phyloP scores from a whole-genome alignment of 306 rosid species.

The Cicer cuneatum region DNA sequence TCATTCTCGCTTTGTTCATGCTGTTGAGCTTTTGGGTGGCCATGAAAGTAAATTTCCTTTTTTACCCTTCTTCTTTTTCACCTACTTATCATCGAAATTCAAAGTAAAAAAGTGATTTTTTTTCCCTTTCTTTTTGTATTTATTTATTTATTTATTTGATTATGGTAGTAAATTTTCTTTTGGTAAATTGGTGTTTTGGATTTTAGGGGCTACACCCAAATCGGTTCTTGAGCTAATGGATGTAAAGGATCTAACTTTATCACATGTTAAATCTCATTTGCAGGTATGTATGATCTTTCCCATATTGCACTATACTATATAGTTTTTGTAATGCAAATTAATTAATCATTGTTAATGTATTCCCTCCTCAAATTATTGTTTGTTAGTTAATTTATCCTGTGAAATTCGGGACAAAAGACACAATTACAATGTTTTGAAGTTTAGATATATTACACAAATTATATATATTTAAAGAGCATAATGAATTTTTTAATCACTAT shows the following conservation, averaged over 20 bases:
- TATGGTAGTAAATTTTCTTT: not conserved
- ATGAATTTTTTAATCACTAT: too few relatives aligned
- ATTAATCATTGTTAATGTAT: not conserved
- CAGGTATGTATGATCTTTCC: constrained; percentile 61
- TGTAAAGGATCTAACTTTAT: constrained; percentile 98
- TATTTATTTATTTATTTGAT: too few relatives aligned
- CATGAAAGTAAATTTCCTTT: constrained; percentile 70
- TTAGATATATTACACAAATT: too few relatives aligned
- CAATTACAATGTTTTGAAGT: too few relatives aligned
- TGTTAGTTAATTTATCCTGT: too few relatives aligned
- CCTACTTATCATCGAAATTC: not conserved
- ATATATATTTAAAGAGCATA: too few relatives aligned
- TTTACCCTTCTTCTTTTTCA: not conserved
- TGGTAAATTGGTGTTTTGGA: not conserved
- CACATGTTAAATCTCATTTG: constrained; percentile 98
- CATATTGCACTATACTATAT: not conserved
- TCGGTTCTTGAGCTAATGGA: constrained; percentile 99
- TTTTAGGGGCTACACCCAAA: constrained; percentile 94
- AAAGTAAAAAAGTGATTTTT: too few relatives aligned
- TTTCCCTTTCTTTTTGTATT: too few relatives aligned
- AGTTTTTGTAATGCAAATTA: not conserved
- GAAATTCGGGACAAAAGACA: too few relatives aligned
- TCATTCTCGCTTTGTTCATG: constrained; percentile 96
- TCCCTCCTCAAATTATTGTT: too few relatives aligned
- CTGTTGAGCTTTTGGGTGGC: constrained; percentile 96